Evolutionary conservation across 2,329 filamentous ascomycete species (phyloP).

Genomic region (Fusarium sp.): DNA sequence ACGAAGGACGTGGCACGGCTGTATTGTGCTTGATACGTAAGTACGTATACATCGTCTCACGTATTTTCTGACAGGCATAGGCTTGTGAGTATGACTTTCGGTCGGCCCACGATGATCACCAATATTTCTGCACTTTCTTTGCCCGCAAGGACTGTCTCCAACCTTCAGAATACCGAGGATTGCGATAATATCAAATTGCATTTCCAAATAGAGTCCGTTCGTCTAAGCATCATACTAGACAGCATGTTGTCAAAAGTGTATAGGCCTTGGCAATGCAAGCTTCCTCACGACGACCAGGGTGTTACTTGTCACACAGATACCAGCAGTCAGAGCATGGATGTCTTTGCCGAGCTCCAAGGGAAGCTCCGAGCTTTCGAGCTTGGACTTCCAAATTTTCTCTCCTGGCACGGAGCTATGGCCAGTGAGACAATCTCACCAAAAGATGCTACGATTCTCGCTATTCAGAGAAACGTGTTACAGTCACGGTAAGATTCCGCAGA

Average conservation of each 20-base stretch:
- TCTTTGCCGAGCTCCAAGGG: not conserved
- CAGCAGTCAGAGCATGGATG: not conserved
- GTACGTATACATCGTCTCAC: not conserved
- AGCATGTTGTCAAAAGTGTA: not conserved
- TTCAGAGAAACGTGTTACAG: not conserved
- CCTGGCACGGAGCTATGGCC: not conserved
- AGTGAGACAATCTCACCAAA: not conserved
- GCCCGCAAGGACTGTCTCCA: not conserved
- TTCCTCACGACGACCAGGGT: not conserved
- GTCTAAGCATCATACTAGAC: not conserved
- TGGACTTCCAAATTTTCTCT: not conserved
- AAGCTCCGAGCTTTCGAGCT: not conserved
- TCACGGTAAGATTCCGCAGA: not conserved
- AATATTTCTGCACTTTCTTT: not conserved
- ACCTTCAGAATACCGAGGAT: accelerated
- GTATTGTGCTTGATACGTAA: not conserved
- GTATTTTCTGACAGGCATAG: not conserved
- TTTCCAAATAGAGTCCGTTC: not conserved
- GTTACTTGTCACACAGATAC: not conserved
- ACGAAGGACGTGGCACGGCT: not conserved
- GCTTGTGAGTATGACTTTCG: not conserved
- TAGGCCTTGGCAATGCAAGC: not conserved
- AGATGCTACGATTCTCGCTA: not conserved
- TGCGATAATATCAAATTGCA: not conserved
- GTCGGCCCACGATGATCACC: not conserved